Conservation (phyloP, 208 protist genomes). For the Zelonia costaricensis region DNA sequence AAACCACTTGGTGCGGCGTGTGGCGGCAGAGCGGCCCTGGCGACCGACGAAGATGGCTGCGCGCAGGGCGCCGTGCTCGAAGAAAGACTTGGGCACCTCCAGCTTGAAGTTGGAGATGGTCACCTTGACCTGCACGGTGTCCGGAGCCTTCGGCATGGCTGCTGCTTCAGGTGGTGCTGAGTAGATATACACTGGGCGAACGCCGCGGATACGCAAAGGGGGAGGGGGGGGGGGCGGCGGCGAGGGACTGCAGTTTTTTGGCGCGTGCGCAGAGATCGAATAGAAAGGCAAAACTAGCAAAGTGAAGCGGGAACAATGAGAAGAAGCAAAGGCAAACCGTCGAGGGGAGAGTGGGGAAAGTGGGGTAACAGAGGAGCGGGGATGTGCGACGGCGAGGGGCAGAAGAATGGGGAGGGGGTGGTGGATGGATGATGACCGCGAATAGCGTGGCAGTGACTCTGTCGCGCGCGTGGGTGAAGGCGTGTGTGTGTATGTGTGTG, state of each 20-base stretch:
- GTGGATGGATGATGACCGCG: no score
- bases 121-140: conserved; percentile 38
- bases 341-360: no score
- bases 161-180: background rate
- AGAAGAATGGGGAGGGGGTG: no score
- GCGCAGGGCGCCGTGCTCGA: conserved; percentile 23
- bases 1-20: conserved; percentile 58
- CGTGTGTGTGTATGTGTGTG: no score
- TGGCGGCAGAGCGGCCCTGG: conserved; percentile 32
- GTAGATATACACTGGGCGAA: no score
- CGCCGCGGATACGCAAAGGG: no score
- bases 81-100: conserved; percentile 41
- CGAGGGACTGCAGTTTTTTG: background rate
- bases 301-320: background rate
- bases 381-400: no score
- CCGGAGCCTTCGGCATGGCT: conserved; percentile 42
- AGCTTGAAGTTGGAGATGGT: conserved; percentile 38
- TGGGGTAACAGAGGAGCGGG: no score
- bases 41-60: conserved; percentile 41
- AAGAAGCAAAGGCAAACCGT: no score
- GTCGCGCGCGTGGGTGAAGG: no score
- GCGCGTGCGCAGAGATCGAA: background rate
- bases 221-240: background rate
- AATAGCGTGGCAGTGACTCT: no score
- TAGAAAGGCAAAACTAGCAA: background rate